phyloP scores from a whole-genome alignment of 176 grass and related monocot species.

The Phyllostachys edulis region DNA sequence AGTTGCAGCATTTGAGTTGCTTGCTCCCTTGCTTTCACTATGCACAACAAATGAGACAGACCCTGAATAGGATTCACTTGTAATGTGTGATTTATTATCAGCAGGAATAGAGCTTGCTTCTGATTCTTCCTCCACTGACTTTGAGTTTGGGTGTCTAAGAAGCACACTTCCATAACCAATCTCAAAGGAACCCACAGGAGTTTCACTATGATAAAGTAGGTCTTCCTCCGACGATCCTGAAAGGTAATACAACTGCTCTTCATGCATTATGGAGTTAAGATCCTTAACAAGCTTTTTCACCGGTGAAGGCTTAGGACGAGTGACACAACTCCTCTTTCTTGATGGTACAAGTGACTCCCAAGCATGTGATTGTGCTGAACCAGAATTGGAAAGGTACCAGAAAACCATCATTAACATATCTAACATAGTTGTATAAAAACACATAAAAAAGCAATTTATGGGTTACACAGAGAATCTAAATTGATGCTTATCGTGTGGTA shows the following conservation, averaged over 20 bases:
- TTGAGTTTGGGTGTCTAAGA: constrained; percentile 69
- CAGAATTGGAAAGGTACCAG: constrained; percentile 41
- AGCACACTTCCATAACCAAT: constrained; percentile 88
- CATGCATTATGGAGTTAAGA: constrained; percentile 79
- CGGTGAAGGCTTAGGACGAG: constrained; percentile 53
- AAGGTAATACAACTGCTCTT: constrained; percentile 53
- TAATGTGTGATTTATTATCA: constrained; percentile 63
- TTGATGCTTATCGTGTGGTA: not conserved
- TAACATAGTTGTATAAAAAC: not conserved
- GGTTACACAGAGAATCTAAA: constrained; percentile 3
- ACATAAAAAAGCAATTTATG: constrained; percentile 9
- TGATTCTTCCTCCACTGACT: constrained; percentile 79
- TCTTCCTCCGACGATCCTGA: constrained; percentile 75
- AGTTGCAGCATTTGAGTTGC: constrained; percentile 25
- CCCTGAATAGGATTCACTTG: constrained; percentile 58
- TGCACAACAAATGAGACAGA: constrained; percentile 41
- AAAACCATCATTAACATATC: constrained; percentile 21
- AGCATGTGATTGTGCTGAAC: constrained; percentile 84
- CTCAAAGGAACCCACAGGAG: constrained; percentile 69
- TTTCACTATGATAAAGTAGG: constrained; percentile 72
- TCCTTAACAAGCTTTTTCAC: constrained; percentile 86
- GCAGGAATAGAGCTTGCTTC: constrained; percentile 84
- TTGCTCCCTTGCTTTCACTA: constrained; percentile 46
- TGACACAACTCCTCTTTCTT: constrained; percentile 67
- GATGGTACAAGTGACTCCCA: constrained; percentile 83